phyloP scores from a whole-genome alignment of 257 asterid genomes.

The Ilex aquifolium region DNA sequence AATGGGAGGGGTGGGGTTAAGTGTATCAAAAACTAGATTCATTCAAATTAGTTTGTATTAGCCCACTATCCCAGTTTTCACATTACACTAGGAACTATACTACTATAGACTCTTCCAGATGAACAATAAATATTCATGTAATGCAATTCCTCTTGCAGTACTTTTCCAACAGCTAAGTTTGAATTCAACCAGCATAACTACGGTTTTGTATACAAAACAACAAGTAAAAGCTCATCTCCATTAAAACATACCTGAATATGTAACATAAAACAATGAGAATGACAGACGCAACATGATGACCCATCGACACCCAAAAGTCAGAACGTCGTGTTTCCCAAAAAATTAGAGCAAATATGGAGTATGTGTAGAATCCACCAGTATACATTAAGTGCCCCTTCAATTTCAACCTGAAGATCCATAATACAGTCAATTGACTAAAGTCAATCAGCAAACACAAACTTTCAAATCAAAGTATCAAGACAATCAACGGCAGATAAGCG shows the following conservation, averaged over 20 bases:
- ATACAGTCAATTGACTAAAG: slow-evolving; percentile 12
- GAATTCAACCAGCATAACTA: neutral
- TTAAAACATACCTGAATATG: slow-evolving; percentile 45
- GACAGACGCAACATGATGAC: slow-evolving; percentile 79
- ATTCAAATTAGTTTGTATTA: no score
- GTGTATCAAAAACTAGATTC: no score
- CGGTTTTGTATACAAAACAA: neutral
- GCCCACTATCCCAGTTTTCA: no score
- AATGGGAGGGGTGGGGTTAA: no score
- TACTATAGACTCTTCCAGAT: no score
- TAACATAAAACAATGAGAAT: slow-evolving; percentile 69
- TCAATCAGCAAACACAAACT: neutral
- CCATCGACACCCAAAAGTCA: slow-evolving; percentile 92
- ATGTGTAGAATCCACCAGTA: slow-evolving; percentile 76
- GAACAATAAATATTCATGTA: neutral
- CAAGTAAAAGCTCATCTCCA: slow-evolving; percentile 10
- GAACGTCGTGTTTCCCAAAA: slow-evolving; percentile 97
- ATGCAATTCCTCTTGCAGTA: neutral
- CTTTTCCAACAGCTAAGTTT: slow-evolving; percentile 1
- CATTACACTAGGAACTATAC: no score
- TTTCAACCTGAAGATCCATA: slow-evolving; percentile 59
- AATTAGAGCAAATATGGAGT: slow-evolving; percentile 84
- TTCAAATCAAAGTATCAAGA: neutral
- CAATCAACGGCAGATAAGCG: neutral
- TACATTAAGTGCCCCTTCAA: slow-evolving; percentile 84